Conservation (phyloP, 2,329 filamentous ascomycete genomes). For the Penicillium sclerotiorum region DNA sequence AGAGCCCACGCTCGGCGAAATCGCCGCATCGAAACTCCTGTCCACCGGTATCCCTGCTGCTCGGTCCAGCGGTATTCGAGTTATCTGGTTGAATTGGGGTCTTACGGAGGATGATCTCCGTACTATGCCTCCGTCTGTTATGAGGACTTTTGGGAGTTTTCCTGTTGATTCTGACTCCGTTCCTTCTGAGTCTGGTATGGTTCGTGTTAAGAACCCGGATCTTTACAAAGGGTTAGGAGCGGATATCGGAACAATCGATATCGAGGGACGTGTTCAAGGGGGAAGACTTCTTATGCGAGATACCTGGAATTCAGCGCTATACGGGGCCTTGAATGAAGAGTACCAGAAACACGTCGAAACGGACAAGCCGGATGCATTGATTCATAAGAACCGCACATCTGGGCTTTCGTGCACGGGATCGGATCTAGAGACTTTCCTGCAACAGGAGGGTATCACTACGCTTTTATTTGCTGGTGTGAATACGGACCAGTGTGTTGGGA, state of each 20-base stretch:
- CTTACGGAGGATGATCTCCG: conserved; percentile 55
- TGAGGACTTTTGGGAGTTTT: conserved; percentile 48
- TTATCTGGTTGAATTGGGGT: conserved; percentile 63
- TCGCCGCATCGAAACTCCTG: not conserved
- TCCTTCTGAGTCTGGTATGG: conserved; percentile 21
- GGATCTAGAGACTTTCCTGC: conserved; percentile 35
- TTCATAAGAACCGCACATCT: not conserved
- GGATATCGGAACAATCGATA: conserved; percentile 48
- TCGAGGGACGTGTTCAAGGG: not conserved
- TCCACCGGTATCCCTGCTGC: conserved; percentile 47
- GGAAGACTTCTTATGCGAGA: not conserved
- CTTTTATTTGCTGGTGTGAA: conserved; percentile 63
- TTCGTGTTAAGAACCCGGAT: conserved; percentile 30
- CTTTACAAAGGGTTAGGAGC: conserved; percentile 49
- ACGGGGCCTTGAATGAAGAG: not conserved
- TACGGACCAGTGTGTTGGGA: conserved; percentile 63
- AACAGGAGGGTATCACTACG: conserved; percentile 47
- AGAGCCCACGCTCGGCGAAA: not conserved
- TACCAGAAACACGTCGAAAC: not conserved
- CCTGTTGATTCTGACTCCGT: not conserved
- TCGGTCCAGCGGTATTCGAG: conserved; percentile 52
- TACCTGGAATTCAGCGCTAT: not conserved
- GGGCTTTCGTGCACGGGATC: not conserved
- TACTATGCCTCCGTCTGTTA: conserved; percentile 53
- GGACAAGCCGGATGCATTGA: not conserved